Base-by-base conservation (phyloP, 495 filamentous ascomycete species). In the Letharia columbiana region DNA sequence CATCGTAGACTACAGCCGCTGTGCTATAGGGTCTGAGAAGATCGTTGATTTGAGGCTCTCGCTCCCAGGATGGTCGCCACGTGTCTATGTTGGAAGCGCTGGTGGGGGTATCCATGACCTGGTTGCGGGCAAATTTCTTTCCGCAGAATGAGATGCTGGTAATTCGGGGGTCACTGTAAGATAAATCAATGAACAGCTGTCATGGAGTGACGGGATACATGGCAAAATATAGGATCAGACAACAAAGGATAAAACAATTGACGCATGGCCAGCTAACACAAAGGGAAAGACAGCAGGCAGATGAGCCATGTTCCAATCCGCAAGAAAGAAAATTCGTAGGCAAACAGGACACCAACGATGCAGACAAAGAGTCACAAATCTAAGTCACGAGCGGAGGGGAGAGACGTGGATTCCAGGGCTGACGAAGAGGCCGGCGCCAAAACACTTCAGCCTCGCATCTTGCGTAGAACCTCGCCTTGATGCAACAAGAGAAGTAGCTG, bases 11-110 rank as follows among this genome's bases (percentile, higher is more conserved):
- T 31, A 33, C 31, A 4, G 31, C 18, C 12, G 52, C 52, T 39
- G 52, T 65, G 18, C 40, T 65, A 37, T 59, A 59, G 8, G 52
- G n/a, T 20, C 10, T 45, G 52, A 65, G 57, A 12, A 58, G 20
- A 4, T 45, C 3, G 40, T 12, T 9, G 41, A 65, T 18, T 59
- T 45, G 2, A 0, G 13, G 13, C 2, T 65, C 0, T 1, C 40
- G 50, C 42, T 47, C 40, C 63, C 50, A 59, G 2, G 63, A 10
- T 45, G 63, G 63, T 10, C 3, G 5, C 63, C 39, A 65, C 0
- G 28, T 42, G 39, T 11, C 54, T 42, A 15, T n/a, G 15, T 64
- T 37, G 39, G 35, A 40, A 39, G 41, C 41, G 40, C 5, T 23
- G 40, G 40, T 13, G 31, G 20, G 2, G 5, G 42, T 23, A 28